Conservation (phyloP, 164 flowering plant genomes). For the Nelumbo lutea region DNA sequence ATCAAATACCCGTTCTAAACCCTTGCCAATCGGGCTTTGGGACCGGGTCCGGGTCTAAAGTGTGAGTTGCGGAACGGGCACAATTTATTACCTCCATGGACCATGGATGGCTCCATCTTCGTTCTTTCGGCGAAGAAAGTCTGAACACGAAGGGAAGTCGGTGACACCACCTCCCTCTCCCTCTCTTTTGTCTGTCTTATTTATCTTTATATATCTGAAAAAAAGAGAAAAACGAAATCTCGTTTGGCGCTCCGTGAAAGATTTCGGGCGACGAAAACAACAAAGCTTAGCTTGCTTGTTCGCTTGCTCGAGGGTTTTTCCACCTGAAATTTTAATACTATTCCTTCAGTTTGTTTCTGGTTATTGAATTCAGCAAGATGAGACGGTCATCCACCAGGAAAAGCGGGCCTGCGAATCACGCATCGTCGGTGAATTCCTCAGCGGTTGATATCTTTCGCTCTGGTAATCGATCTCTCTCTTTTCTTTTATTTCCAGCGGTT, state of each 20-base stretch:
- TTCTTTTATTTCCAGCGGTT: neutral
- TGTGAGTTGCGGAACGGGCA: too few relatives aligned
- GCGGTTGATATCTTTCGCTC: constrained; percentile 46
- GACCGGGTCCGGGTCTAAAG: too few relatives aligned
- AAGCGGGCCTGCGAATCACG: constrained; percentile 33
- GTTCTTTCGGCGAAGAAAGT: too few relatives aligned
- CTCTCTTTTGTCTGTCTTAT: too few relatives aligned
- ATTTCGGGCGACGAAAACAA: constrained; percentile 8
- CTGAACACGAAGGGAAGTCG: too few relatives aligned
- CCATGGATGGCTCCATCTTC: too few relatives aligned
- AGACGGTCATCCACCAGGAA: constrained; percentile 41
- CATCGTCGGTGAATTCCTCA: constrained; percentile 30
- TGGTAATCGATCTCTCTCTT: constrained; percentile 26
- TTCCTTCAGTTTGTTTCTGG: neutral
- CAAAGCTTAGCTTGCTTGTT: neutral
- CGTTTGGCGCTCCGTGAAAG: neutral
- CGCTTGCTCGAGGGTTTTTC: constrained; percentile 13
- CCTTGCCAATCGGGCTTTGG: too few relatives aligned
- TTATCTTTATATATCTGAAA: too few relatives aligned
- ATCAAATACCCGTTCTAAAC: too few relatives aligned
- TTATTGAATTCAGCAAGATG: constrained; percentile 24
- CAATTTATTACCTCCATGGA: too few relatives aligned
- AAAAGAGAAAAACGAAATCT: neutral
- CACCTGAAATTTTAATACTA: neutral
- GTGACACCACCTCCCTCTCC: too few relatives aligned